Percentiles rank a stretch among this genome's conserved stretches.
These are phyloP conservation scores for Trichomonas vaginalis DNA, from an alignment of 208 protist genomes.

Conservation along the genomic window DNA sequence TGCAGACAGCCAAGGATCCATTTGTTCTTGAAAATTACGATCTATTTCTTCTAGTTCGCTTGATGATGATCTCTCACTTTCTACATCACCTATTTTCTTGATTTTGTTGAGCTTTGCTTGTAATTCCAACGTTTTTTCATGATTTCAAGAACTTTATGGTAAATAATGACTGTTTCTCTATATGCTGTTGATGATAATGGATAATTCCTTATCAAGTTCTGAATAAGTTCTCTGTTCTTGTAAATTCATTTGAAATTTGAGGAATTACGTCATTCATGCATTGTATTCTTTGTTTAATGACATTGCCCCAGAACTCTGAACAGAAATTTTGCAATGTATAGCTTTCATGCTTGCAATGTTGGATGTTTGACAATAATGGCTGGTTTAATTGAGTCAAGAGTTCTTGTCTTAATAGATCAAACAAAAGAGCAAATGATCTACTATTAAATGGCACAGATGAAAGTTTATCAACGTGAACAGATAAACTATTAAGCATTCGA, in stretches of 20 bases:
- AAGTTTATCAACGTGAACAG: not conserved
- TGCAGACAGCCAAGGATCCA: not conserved
- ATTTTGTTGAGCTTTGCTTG: not conserved
- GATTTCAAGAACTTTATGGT: not conserved
- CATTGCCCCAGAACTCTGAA: not conserved
- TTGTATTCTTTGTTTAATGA: not conserved
- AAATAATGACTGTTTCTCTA: not conserved
- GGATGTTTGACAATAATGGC: not conserved
- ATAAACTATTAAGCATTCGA: not conserved
- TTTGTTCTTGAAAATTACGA: not conserved
- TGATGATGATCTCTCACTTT: not conserved
- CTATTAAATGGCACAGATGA: not conserved
- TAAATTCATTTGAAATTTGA: not conserved
- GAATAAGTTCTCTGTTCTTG: not conserved
- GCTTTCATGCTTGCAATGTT: not conserved
- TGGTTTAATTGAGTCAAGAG: not conserved
- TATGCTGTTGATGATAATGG: not conserved
- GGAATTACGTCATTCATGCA: not conserved
- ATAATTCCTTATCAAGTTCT: not conserved
- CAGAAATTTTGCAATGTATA: not conserved
- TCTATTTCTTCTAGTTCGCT: not conserved
- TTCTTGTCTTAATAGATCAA: not conserved
- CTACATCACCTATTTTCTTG: not conserved
- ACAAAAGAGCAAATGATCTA: not conserved
- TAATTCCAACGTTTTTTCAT: not conserved